phyloP scores from a whole-genome alignment of 148 eudicot genomes.

The Fagopyrum esculentum region DNA sequence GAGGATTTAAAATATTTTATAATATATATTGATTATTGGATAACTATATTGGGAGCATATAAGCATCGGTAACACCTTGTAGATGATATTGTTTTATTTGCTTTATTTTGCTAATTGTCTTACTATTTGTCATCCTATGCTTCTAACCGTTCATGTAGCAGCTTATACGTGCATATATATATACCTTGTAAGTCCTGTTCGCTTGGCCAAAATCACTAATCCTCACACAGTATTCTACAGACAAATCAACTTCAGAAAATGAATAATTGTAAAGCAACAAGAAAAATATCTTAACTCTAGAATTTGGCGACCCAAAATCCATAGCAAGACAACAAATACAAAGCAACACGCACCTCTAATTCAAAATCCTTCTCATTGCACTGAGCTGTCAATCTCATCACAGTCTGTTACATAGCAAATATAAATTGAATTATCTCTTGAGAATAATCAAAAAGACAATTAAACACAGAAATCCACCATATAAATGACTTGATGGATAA shows the following conservation, averaged over 20 bases:
- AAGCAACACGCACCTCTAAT: constrained; percentile 59
- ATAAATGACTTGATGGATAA: not conserved
- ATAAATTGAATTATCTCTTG: not conserved
- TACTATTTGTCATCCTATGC: too few species aligned
- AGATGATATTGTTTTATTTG: too few species aligned
- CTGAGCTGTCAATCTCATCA: constrained; percentile 68
- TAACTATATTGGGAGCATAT: too few species aligned
- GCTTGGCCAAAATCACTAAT: too few species aligned
- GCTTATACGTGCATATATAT: not conserved
- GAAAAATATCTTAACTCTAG: not conserved
- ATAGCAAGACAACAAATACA: not conserved
- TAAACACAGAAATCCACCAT: not conserved
- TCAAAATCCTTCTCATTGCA: constrained; percentile 89
- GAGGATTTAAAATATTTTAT: too few species aligned
- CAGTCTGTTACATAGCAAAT: constrained; percentile 34
- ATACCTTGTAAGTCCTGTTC: too few species aligned
- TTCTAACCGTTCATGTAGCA: too few species aligned
- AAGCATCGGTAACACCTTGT: too few species aligned
- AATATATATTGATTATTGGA: too few species aligned
- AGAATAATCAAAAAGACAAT: not conserved
- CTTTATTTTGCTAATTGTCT: too few species aligned
- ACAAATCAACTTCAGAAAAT: not conserved
- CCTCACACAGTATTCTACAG: not conserved
- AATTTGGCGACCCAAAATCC: not conserved
- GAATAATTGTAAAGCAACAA: not conserved